phyloP scores from a whole-genome alignment of 2,329 filamentous ascomycete species.

The Aspergillus oerlinghausenensis region DNA sequence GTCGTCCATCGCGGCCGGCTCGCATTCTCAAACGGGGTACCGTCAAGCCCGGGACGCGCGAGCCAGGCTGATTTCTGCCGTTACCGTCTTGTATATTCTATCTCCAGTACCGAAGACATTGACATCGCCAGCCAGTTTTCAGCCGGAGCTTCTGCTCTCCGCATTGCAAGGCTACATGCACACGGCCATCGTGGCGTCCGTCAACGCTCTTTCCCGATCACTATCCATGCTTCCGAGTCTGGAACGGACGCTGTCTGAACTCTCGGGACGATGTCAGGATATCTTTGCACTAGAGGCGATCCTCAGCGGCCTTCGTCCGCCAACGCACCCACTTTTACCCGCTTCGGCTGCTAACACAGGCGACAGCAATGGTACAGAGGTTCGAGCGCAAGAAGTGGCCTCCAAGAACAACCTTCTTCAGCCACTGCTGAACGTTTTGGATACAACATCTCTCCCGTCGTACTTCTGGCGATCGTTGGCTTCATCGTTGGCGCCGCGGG shows the following conservation, averaged over 20 bases:
- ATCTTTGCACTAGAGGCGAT: conserved; percentile 81
- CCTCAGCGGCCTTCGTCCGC: conserved; percentile 63
- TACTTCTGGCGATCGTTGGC: conserved; percentile 94
- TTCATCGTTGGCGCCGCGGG: conserved; percentile 66
- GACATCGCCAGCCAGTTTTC: conserved; percentile 45
- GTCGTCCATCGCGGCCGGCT: conserved; percentile 46
- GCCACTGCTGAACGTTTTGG: conserved; percentile 69
- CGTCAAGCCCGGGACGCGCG: conserved; percentile 69
- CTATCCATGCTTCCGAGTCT: conserved; percentile 75
- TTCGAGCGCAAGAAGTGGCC: not conserved
- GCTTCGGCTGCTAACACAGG: conserved; percentile 14
- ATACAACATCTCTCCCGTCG: conserved; percentile 79
- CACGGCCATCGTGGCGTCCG: conserved; percentile 71
- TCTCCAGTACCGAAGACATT: conserved; percentile 59
- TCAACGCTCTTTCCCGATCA: conserved; percentile 68
- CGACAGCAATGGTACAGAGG: conserved; percentile 26
- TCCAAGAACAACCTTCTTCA: conserved; percentile 56
- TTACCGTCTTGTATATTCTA: conserved; percentile 74
- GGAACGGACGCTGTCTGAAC: conserved; percentile 75
- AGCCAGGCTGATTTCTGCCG: conserved; percentile 66
- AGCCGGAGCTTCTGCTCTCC: conserved; percentile 68
- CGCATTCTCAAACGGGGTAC: conserved; percentile 45
- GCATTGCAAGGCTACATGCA: conserved; percentile 79
- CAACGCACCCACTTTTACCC: conserved; percentile 61
- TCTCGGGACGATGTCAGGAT: conserved; percentile 81